These are phyloP conservation scores for Clarireedia paspali DNA, from an alignment of 2,329 filamentous ascomycete species.

Conservation along the genomic window DNA sequence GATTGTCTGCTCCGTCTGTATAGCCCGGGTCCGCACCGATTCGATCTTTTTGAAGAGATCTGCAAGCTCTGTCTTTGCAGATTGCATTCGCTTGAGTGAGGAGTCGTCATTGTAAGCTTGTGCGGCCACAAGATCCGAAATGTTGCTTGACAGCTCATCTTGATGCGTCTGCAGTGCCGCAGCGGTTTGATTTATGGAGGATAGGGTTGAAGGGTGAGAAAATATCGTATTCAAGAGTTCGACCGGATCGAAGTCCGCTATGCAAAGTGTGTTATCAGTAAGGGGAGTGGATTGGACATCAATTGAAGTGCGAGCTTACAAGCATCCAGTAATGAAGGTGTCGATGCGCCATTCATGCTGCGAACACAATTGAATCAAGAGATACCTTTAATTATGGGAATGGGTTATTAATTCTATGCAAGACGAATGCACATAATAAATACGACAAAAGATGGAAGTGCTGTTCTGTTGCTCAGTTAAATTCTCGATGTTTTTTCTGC, in stretches of 20 bases:
- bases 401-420: too few species aligned
- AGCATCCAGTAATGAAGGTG: conserved; percentile 27
- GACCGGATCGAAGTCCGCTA: conserved; percentile 85
- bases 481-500: not conserved
- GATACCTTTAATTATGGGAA: not conserved
- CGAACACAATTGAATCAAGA: not conserved
- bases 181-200: conserved; percentile 69
- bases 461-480: not conserved
- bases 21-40: conserved; percentile 77
- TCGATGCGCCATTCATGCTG: conserved; percentile 27
- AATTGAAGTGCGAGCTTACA: conserved; percentile 20
- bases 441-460: not conserved
- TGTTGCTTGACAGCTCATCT: conserved; percentile 73
- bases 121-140: conserved; percentile 60
- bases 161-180: conserved; percentile 66
- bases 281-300: not conserved
- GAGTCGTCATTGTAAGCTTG: conserved; percentile 83
- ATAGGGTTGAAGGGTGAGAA: conserved; percentile 77
- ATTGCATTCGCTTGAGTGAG: conserved; percentile 84
- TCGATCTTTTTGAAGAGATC: conserved; percentile 93
- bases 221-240: conserved; percentile 91
- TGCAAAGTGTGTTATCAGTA: conserved; percentile 12
- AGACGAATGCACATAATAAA: not conserved
- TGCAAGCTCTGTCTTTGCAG: conserved; percentile 81
- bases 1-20: conserved; percentile 90